Base-by-base conservation (phyloP, 306 rosid species). In the Prosopis cineraria region DNA sequence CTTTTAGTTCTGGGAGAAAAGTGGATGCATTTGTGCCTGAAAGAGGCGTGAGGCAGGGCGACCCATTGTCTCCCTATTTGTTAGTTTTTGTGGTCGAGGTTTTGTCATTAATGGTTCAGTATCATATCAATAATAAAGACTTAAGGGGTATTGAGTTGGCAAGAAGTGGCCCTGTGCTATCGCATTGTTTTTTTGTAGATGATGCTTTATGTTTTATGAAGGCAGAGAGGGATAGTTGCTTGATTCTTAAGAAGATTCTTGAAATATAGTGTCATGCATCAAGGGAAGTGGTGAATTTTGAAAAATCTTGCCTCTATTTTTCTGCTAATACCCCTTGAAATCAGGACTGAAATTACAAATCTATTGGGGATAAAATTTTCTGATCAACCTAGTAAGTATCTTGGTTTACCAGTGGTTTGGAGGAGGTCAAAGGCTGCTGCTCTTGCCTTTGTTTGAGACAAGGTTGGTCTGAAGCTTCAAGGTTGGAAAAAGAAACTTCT, bases 191-290 rank as follows among this genome's bases (percentile, higher is more conserved):
- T 3, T 44, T 44, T 3, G n/a, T 6, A 2, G 50, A 44, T 14
- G 50, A 44, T 44, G 50, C 19, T 0, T 3, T 44, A 6, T 14
- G 12, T 1, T 44, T 44, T 0, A 44, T 44, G 50, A 12, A 44
- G 1, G 50, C 6, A 2, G 0, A 44, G 0, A 6, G 0, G 3
- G 0, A 3, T 3, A 44, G 14, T 10, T 44, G n/a, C 10, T 3
- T 0, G 0, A 12, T 0, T 1, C 6, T 44, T 0, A 19, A 4
- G 0, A 0, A 14, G 0, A 1, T 10, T 0, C 4, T 44, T 1
- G 0, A 44, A 0, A 0, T 13, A 12, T 44, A 44, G 0, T 44
- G n/a, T 5, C 0, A 1, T 0, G 50, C 50, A 44, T 44, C n/a
- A 0, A 6, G 50, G 0, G 19, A 44, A 6, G 1, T 0, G 3